Conservation (phyloP, 208 protist species). For the Spongospora subterranea region DNA sequence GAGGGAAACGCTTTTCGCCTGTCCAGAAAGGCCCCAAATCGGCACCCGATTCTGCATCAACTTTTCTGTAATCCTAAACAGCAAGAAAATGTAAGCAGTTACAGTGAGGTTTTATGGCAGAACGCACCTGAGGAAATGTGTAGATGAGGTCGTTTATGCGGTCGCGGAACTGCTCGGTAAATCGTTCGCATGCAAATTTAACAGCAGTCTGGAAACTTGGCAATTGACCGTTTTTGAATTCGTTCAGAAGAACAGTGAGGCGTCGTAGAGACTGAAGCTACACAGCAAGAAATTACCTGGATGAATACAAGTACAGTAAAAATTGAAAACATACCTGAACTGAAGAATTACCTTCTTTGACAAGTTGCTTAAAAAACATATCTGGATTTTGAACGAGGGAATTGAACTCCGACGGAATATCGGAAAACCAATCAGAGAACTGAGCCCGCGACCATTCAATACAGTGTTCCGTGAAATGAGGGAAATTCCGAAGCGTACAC, state of each 20-base stretch:
- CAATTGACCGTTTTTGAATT: background rate
- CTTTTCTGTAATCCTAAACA: conserved; percentile 51
- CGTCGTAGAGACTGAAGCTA: background rate
- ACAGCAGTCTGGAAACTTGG: conserved; percentile 47
- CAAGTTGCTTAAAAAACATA: background rate
- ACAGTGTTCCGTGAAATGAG: conserved; percentile 59
- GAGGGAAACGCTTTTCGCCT: conserved; percentile 64
- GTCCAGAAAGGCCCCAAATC: conserved; percentile 62
- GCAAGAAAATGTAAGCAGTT: background rate
- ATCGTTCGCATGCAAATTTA: conserved; percentile 33
- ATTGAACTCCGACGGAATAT: conserved; percentile 51
- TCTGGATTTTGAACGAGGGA: background rate
- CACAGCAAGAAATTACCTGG: background rate
- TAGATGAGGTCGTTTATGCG: conserved; percentile 57
- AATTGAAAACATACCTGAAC: conserved; percentile 29
- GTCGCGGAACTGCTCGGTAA: conserved; percentile 44
- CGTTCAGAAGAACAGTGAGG: background rate
- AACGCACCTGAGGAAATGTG: conserved; percentile 40
- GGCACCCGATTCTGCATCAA: conserved; percentile 9
- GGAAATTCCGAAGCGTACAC: conserved; percentile 64
- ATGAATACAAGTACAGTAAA: background rate
- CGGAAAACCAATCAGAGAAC: conserved; percentile 58
- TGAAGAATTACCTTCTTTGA: conserved; percentile 4
- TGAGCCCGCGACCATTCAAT: conserved; percentile 61
- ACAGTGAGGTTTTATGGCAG: background rate